phyloP scores from a whole-genome alignment of 2,329 filamentous ascomycete species.

The Paramyrothecium roridum region DNA sequence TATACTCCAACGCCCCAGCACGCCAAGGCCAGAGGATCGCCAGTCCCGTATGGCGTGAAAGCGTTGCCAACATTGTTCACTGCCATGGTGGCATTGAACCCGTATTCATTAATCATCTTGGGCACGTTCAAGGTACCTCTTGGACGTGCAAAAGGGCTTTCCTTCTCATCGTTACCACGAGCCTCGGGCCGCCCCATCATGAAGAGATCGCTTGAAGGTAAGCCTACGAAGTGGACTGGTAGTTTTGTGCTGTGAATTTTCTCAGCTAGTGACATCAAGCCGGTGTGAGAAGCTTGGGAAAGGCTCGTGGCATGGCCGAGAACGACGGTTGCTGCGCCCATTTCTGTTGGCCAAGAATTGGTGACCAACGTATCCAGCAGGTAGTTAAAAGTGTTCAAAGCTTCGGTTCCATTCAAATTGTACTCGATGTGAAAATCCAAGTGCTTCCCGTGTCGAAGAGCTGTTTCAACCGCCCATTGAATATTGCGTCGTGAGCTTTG shows the following conservation, averaged over 20 bases:
- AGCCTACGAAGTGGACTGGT: neutral
- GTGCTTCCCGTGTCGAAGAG: neutral
- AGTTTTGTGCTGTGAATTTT: neutral
- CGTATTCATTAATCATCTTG: neutral
- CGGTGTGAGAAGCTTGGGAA: neutral
- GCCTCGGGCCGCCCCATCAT: slow-evolving; percentile 1
- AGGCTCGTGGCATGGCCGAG: neutral
- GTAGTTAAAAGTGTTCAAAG: neutral
- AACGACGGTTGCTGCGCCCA: neutral
- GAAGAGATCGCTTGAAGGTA: neutral
- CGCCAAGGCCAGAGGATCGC: neutral
- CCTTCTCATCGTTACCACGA: neutral
- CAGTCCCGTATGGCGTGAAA: neutral
- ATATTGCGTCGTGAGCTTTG: neutral
- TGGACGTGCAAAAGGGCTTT: neutral
- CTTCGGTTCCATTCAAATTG: neutral
- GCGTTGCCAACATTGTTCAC: slow-evolving; percentile 1
- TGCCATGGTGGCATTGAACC: neutral
- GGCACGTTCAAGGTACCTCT: neutral
- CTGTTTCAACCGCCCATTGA: neutral
- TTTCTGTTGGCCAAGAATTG: neutral
- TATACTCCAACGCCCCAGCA: neutral
- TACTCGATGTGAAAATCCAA: slow-evolving; percentile 1
- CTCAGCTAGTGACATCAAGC: neutral
- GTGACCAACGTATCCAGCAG: neutral